Base-by-base conservation (phyloP, 2,329 filamentous ascomycete species). In the Aspergillus spinulosporus region DNA sequence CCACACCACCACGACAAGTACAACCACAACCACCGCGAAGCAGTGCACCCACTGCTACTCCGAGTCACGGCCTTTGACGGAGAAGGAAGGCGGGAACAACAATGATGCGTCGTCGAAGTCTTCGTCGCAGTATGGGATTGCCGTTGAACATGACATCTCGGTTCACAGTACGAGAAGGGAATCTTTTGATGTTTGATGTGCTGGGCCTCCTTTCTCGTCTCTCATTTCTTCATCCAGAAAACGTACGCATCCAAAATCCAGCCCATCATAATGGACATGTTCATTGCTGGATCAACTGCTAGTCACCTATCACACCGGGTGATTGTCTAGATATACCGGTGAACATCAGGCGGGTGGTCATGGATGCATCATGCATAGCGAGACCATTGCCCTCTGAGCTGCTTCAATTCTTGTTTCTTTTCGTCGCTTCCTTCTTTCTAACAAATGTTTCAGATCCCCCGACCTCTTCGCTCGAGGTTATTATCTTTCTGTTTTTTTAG, bases 91-190 rank as follows among this genome's bases (percentile, higher is more conserved):
- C 14, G 9, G 34, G 28, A 36, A 14, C 12, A 14, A 12, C 2
- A 31, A 8, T 29, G 29, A 47, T 9, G 44, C 12, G 7, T 21
- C 42, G 3, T 28, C 29, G 9, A 28, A 4, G 28, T 62, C 66
- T 9, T 57, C 57, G 3, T 57, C 63, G 11, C 37, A 58, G 12
- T 60, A 63, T 31, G 68, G 64, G 1, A 72, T 72, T 28, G 51
- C 62, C 2, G 65, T 72, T 14, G 69, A 67, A 36, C 67, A 68
- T 53, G 65, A 70, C 43, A 66, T 71, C 37, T 68, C 64, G 2
- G 58, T 72, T 8, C 50, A 63, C 11, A 68, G 64, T 43, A 54
- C 46, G 42, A 50, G 37, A 15, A 58, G 55, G 54, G 58, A 54
- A 32, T 45, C 36, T 21, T 32, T 55, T 40, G 39, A 34, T 12